phyloP scores from a whole-genome alignment of 805 yeast species.

The Sungouiella thailandica region DNA sequence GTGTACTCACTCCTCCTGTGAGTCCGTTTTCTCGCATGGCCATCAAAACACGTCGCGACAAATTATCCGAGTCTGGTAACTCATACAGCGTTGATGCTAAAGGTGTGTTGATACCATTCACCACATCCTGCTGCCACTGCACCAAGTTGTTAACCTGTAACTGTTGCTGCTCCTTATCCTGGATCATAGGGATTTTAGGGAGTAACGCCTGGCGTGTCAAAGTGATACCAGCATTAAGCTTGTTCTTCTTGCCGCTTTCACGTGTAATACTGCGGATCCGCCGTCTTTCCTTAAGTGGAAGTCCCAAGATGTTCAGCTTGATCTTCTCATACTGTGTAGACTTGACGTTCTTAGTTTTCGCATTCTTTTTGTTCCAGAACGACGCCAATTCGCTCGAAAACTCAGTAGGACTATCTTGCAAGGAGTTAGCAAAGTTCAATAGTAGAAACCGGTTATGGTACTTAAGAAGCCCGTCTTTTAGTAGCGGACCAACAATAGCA shows the following conservation, averaged over 20 bases:
- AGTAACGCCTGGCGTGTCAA: constrained; percentile 66
- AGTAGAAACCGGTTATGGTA: constrained; percentile 81
- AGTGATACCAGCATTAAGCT: constrained; percentile 63
- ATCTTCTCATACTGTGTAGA: constrained; percentile 75
- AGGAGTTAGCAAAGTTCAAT: constrained; percentile 78
- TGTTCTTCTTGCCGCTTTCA: constrained; percentile 76
- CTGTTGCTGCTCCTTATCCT: constrained; percentile 42
- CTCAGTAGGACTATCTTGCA: constrained; percentile 69
- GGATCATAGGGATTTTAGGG: constrained; percentile 81
- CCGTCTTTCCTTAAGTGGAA: constrained; percentile 79
- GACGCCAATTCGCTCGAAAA: constrained; percentile 38
- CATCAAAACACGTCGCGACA: constrained; percentile 69
- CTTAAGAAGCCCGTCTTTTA: constrained; percentile 44
- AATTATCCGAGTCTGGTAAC: constrained; percentile 70
- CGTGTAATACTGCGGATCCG: constrained; percentile 78
- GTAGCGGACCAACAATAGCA: constrained; percentile 49
- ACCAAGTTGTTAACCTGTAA: constrained; percentile 48
- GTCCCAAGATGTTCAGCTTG: constrained; percentile 79
- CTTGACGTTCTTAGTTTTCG: constrained; percentile 43
- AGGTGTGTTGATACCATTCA: constrained; percentile 79
- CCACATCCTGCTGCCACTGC: constrained; percentile 90
- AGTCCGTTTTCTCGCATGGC: constrained; percentile 87
- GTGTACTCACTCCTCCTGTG: constrained; percentile 72
- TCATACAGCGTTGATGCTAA: constrained; percentile 73
- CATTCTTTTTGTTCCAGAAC: constrained; percentile 47